Base-by-base conservation (phyloP, 768 basidiomycete species). In the Rhizopogon vinicolor region DNA sequence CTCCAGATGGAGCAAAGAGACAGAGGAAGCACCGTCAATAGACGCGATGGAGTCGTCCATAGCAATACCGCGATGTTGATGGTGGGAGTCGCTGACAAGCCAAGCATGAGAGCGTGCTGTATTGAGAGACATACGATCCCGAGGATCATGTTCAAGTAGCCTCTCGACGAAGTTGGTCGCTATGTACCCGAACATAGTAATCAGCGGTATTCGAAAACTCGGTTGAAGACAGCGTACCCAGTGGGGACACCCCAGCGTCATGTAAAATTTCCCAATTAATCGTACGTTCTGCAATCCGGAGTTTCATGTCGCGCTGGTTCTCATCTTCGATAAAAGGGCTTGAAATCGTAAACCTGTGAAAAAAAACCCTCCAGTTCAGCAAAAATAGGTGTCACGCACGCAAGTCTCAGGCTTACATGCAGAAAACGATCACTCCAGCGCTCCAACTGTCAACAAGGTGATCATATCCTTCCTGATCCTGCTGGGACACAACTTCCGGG, bases 371-470 rank as follows among this genome's bases (percentile, higher is more conserved):
- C 29, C 35, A 31, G 41, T 51, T 51, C 18, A 49, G 22, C 41
- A 56, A 54, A 66, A 53, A 54, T 55, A 42, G 35, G 12, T 58
- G 46, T 31, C 44, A 28, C 49, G 12, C 14, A n/a, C 10, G 5
- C 51, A 52, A 18, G 43, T 59, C 25, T 25, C n/a, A 28, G 28
- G 67, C 84, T 58, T 63, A 93, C 94, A 93, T 94, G 22, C 87
- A 87, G 63, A 88, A 98, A 1, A 98, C 82, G 52, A 98, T 97
- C 19, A 97, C 93, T 6, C 97, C 96, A 10, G 94, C 83, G 44
- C 92, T 95, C 94, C 94, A 99, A 59, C 91, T 93, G 66, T 99
- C 97, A 49, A 98, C 97, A 18, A 89, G 74, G 55, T 86, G 82
- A 63, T 89, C 86, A 64, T 99, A 98, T 3, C 94, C 95, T 54